Evolutionary conservation across 208 protist genomes (phyloP).

Genomic region (Perkinsela sp.): DNA sequence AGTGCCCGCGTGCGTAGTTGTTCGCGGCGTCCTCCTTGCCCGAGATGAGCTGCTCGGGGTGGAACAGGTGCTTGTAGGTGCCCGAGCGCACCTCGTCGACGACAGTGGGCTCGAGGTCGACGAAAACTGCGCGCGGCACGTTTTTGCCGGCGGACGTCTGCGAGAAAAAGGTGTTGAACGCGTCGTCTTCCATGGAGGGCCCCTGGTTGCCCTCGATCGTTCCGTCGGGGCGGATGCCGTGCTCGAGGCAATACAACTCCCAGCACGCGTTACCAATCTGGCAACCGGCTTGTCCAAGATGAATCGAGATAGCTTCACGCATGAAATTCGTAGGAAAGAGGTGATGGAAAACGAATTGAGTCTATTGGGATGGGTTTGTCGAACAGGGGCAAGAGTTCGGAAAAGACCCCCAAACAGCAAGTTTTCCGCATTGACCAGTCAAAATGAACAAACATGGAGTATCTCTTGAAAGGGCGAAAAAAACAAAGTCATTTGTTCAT

Average conservation of each 20-base stretch:
- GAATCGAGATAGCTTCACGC: constrained; percentile 5
- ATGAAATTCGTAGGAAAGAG: no score
- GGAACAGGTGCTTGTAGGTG: constrained; percentile 64
- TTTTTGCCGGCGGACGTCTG: constrained; percentile 5
- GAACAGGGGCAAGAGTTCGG: no score
- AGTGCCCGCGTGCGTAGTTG: constrained; percentile 84
- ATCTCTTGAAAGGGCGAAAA: no score
- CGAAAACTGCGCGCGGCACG: constrained; percentile 63
- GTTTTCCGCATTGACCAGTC: no score
- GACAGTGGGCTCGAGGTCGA: constrained; percentile 78
- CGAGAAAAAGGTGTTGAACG: constrained; percentile 54
- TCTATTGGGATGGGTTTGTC: no score
- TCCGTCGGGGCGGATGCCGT: constrained; percentile 30
- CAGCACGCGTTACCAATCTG: constrained; percentile 9
- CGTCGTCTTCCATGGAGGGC: constrained; percentile 24
- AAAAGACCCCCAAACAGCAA: no score
- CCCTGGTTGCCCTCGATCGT: constrained; percentile 21
- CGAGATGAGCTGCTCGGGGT: constrained; percentile 72
- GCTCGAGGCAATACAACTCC: constrained; percentile 29
- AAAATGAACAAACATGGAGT: no score
- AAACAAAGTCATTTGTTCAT: no score
- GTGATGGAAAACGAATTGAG: no score
- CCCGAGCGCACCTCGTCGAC: constrained; percentile 71
- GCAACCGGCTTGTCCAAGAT: constrained; percentile 5
- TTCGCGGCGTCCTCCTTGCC: constrained; percentile 82